These are phyloP conservation scores for Xylariaceae sp. DNA, from an alignment of 2,329 filamentous ascomycete genomes.

Conservation along the genomic window DNA sequence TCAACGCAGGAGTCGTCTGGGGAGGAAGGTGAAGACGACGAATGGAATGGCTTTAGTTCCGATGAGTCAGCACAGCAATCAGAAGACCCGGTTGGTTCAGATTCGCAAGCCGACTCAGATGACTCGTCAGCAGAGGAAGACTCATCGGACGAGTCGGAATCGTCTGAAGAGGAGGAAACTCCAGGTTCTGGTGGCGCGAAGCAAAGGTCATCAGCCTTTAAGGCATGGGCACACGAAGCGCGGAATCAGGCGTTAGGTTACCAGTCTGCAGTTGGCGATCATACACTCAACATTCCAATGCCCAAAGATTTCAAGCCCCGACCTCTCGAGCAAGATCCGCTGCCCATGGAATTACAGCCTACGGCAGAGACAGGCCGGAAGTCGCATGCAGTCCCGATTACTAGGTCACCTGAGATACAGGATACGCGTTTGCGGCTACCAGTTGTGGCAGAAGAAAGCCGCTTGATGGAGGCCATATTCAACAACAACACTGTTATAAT, in stretches of 20 bases:
- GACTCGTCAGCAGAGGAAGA: slow-evolving; percentile 21
- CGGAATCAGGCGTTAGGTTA: slow-evolving; percentile 79
- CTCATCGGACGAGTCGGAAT: slow-evolving; percentile 16
- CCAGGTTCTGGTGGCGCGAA: slow-evolving; percentile 30
- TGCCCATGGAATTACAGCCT: slow-evolving; percentile 62
- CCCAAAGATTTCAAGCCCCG: slow-evolving; percentile 62
- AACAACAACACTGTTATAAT: slow-evolving; percentile 87
- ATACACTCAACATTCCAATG: slow-evolving; percentile 49
- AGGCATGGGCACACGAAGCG: slow-evolving; percentile 84
- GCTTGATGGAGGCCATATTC: slow-evolving; percentile 96
- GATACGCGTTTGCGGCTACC: slow-evolving; percentile 74
- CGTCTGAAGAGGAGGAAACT: slow-evolving; percentile 29
- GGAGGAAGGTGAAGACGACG: slow-evolving; percentile 35
- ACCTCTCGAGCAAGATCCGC: slow-evolving; percentile 64
- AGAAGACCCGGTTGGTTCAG: slow-evolving; percentile 19
- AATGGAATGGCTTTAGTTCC: slow-evolving; percentile 61
- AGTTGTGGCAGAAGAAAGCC: slow-evolving; percentile 92
- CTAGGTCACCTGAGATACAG: slow-evolving; percentile 70
- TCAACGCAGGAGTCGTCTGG: slow-evolving; percentile 4
- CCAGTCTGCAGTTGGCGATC: slow-evolving; percentile 39
- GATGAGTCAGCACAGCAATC: slow-evolving; percentile 31
- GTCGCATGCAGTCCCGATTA: slow-evolving; percentile 69
- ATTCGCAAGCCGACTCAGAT: slow-evolving; percentile 24
- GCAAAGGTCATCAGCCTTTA: slow-evolving; percentile 67
- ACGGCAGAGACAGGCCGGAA: slow-evolving; percentile 61